These are phyloP conservation scores for Agaricus subrufescens DNA, from an alignment of 768 basidiomycete species.

Conservation along the genomic window DNA sequence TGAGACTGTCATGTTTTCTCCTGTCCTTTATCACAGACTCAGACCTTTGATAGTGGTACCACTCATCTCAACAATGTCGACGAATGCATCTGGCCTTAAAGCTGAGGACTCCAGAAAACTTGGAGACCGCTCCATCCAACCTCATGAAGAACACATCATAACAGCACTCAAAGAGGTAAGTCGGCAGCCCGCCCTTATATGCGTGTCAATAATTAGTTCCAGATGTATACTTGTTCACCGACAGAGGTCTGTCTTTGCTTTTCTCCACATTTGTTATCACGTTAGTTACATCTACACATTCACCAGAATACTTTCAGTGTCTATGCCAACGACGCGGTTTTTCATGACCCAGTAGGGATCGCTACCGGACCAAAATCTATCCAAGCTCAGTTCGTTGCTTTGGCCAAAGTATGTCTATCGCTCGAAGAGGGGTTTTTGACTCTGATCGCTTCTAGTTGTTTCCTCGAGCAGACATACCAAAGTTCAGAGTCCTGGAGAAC, in stretches of 20 bases:
- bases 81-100: slow-evolving; percentile 29
- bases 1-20: background rate
- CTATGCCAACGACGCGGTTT: slow-evolving; percentile 35
- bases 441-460: slow-evolving; percentile 28
- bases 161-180: slow-evolving; percentile 36
- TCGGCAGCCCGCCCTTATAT: background rate
- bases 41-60: background rate
- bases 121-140: slow-evolving; percentile 28
- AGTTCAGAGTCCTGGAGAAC: slow-evolving; percentile 36
- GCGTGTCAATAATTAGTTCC: background rate
- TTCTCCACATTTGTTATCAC: background rate
- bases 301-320: slow-evolving; percentile 37
- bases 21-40: background rate
- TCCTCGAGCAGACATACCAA: slow-evolving; percentile 35
- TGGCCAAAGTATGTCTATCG: slow-evolving; percentile 30
- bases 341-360: slow-evolving; percentile 44
- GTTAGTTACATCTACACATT: background rate
- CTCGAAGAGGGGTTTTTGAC: background rate
- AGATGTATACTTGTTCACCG: slow-evolving; percentile 37
- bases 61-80: slow-evolving; percentile 12
- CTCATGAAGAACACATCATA: slow-evolving; percentile 31
- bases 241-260: slow-evolving; percentile 21
- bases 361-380: slow-evolving; percentile 35
- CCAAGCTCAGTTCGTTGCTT: slow-evolving; percentile 37
- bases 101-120: slow-evolving; percentile 33